These are phyloP conservation scores for Cytidiella melzeri DNA, from an alignment of 768 basidiomycete species.

Conservation along the genomic window DNA sequence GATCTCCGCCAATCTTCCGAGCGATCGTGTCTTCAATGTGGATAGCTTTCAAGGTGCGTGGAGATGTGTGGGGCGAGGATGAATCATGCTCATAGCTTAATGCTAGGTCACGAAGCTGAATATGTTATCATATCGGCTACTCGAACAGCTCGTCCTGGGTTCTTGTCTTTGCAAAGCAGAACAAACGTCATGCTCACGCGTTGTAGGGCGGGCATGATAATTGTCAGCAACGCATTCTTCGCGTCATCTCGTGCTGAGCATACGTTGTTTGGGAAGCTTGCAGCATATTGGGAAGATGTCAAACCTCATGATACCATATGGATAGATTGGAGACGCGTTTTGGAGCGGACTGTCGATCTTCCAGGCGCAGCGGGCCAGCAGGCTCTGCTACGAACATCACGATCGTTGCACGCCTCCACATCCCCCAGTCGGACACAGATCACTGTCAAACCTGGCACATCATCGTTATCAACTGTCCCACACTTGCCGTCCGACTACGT, in stretches of 20 bases:
- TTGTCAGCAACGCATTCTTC: constrained; percentile 41
- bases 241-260: constrained; percentile 25
- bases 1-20: constrained; percentile 53
- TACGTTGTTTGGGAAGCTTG: constrained; percentile 39
- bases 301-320: constrained; percentile 18
- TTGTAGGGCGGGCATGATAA: constrained; percentile 50
- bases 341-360: constrained; percentile 24
- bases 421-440: too few relatives aligned
- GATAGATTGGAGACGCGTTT: constrained; percentile 29
- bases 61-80: too few relatives aligned
- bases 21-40: constrained; percentile 64
- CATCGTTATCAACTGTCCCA: too few relatives aligned
- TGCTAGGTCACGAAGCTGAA: constrained; percentile 74
- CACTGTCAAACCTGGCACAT: too few relatives aligned
- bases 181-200: constrained; percentile 87
- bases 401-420: too few relatives aligned
- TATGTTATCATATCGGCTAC: constrained; percentile 69
- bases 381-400: background rate
- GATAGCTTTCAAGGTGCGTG: constrained; percentile 74
- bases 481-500: too few relatives aligned
- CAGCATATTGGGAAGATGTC: constrained; percentile 24
- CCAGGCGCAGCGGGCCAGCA: constrained; percentile 20
- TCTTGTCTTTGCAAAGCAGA: constrained; percentile 54
- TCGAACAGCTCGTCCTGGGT: constrained; percentile 56
- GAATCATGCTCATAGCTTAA: constrained; percentile 7